phyloP scores from a whole-genome alignment of 1,139 yeast species.

The Pichia sp. region DNA sequence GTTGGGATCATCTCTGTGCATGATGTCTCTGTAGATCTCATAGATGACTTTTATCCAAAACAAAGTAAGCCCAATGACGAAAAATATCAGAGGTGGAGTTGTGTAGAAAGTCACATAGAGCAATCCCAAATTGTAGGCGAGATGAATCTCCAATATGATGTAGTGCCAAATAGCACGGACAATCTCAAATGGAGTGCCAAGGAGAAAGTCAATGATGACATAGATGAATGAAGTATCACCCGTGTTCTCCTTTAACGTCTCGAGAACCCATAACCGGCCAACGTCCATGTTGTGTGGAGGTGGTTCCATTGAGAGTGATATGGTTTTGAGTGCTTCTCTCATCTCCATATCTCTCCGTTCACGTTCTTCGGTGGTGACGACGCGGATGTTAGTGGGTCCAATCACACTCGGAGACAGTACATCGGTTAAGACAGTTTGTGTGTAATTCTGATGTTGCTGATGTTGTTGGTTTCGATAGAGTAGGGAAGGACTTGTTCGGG shows the following conservation, averaged over 20 bases:
- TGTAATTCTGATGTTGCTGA: background rate
- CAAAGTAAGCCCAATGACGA: constrained; percentile 20
- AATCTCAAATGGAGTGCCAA: constrained; percentile 17
- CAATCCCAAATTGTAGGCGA: constrained; percentile 20
- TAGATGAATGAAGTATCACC: background rate
- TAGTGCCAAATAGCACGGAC: constrained; percentile 18
- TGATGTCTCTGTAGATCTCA: constrained; percentile 24
- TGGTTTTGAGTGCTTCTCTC: constrained; percentile 14
- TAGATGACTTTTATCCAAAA: constrained; percentile 24
- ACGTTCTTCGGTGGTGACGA: constrained; percentile 8
- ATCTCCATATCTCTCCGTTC: constrained; percentile 13
- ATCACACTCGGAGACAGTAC: constrained; percentile 1
- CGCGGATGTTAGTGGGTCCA: constrained; percentile 5
- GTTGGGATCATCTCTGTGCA: constrained; percentile 23
- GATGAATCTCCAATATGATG: constrained; percentile 17
- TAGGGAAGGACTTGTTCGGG: constrained; percentile 1
- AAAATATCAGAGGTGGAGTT: constrained; percentile 21
- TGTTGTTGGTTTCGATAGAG: background rate
- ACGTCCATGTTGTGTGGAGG: constrained; percentile 16
- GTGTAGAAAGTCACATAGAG: constrained; percentile 16
- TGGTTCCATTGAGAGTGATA: constrained; percentile 18
- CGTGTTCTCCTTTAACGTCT: background rate
- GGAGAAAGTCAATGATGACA: background rate
- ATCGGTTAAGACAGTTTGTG: constrained; percentile 4
- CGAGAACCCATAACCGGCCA: constrained; percentile 4